These are phyloP conservation scores for Geosmithia morbida DNA, from an alignment of 2,329 filamentous ascomycete species.

Conservation along the genomic window DNA sequence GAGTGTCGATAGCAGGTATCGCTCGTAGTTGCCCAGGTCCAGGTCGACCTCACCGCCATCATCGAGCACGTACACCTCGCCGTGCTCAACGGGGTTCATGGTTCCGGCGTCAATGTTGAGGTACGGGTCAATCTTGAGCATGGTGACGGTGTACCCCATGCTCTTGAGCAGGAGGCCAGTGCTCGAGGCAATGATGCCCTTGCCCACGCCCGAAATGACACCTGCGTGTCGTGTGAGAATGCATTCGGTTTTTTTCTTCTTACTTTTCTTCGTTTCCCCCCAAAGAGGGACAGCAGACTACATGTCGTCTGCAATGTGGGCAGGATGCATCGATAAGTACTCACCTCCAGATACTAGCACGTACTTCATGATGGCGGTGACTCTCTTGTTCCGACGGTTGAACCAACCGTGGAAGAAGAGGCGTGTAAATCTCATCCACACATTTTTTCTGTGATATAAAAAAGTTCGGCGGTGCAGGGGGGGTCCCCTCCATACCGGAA, in stretches of 20 bases:
- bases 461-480: neutral
- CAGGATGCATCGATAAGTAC: conserved; percentile 3
- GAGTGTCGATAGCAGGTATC: conserved; percentile 31
- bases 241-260: conserved; percentile 1
- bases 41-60: conserved; percentile 15
- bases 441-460: neutral
- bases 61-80: conserved; percentile 70
- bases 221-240: conserved; percentile 8
- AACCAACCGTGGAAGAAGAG: neutral
- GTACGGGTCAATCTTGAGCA: conserved; percentile 35
- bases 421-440: neutral
- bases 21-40: conserved; percentile 42
- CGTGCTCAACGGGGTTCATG: conserved; percentile 33
- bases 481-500: neutral
- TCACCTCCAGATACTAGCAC: conserved; percentile 66
- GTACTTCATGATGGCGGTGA: conserved; percentile 53
- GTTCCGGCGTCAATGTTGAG: conserved; percentile 20
- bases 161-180: conserved; percentile 68
- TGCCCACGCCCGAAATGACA: conserved; percentile 32
- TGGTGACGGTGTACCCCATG: conserved; percentile 19
- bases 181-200: conserved; percentile 17
- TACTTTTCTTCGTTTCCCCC: neutral
- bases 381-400: neutral
- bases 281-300: conserved; percentile 1
- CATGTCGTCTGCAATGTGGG: neutral